Base-by-base conservation (phyloP, 2,329 filamentous ascomycete genomes). In the Verticillium klebahnii region DNA sequence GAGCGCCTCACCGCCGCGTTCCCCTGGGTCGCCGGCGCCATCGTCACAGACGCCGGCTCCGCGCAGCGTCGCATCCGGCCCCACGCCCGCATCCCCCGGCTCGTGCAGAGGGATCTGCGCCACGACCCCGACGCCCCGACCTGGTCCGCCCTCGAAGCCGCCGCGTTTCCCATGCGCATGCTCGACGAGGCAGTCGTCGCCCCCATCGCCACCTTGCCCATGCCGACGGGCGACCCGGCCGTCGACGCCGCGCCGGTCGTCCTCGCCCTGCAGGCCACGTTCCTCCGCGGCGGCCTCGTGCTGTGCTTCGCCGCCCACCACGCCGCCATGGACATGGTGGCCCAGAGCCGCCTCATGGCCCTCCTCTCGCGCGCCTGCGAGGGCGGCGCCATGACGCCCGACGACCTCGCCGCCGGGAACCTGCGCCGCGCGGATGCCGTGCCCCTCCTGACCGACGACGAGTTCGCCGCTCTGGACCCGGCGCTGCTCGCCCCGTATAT, bases 221-320 rank as follows among this genome's bases (percentile, higher is more conserved):
- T 52, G 19, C 45, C 37, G 2, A 40, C 14, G 15, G 37, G 37
- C 37, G 37, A 40, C 37, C 37, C 45, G n/a, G 45, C 8, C 45
- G 7, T 11, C n/a, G 19, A 52, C 45, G 56, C 60, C 1, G 37
- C 58, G n/a, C 60, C 61, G 5, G 58, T 57, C 14, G 32, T 65
- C 25, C 58, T 65, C 55, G 60, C 61, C 40, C 52, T 59, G 12
- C 62, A 63, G 25, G 62, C 56, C 14, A 65, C 62, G 8, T 61
- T 62, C 14, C 59, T 85, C 40, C 59, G 65, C 1, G 81, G 78
- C 3, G 83, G 82, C 0, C 65, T 86, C 0, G 63, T 86, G 1
- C 72, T 86, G 9, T 81, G 78, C 2, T 71, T 85, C 29, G 74
- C 75, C 32, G 76, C 73, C 8, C 77, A 83, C 29, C 84, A 86